Base-by-base conservation (phyloP, 106 monocot species). In the Xerophyta viscosa region DNA sequence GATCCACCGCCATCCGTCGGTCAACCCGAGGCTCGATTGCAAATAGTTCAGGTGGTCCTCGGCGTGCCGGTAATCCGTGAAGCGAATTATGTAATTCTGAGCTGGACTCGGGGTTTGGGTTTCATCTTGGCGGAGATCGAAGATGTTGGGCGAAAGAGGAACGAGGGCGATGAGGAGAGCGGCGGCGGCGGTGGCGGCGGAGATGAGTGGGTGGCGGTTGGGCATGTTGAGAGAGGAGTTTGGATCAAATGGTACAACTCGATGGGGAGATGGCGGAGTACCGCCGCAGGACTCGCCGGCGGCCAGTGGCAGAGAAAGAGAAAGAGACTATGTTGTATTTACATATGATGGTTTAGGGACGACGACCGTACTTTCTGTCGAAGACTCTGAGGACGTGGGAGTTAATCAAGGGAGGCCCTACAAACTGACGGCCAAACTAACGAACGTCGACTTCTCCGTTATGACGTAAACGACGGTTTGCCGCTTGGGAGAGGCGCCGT, bases 31-130 rank as follows among this genome's bases (percentile, higher is more conserved):
- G 8, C 61, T 61, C 37, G 27, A 52, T 45, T 75, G 79, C 19
- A 98, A 63, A 61, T 90, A 99, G 25, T 61, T 67, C 20, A 66
- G 75, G 64, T 86, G 98, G n/a, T 76, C 77, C 31, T 64, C 71
- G 12, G 80, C 71, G 30, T 4, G 48, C 44, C 61, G 54, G 76
- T 99, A 99, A 39, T 79, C 71, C 22, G 56, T 19, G 61, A 99
- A 99, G 25, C 98, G 46, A 8, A 99, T 80, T 33, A 90, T 37
- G 64, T 90, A 78, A 79, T 79, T 99, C 8, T 58, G 12, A 23
- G 58, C 24, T 1, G 20, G 57, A 14, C 14, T 24, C 39, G 27
- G 20, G 30, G 60, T 39, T 31, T 6, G 37, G 31, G 20, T 62
- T 27, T 29, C 46, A 12, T 20, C 19, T 24, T 29, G 51, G 50